A percentile compares a stretch with the other conserved stretches of the same genome.
These are phyloP conservation scores for Emmonsia crescens DNA, from an alignment of 2,329 filamentous ascomycete genomes.

Conservation along the genomic window DNA sequence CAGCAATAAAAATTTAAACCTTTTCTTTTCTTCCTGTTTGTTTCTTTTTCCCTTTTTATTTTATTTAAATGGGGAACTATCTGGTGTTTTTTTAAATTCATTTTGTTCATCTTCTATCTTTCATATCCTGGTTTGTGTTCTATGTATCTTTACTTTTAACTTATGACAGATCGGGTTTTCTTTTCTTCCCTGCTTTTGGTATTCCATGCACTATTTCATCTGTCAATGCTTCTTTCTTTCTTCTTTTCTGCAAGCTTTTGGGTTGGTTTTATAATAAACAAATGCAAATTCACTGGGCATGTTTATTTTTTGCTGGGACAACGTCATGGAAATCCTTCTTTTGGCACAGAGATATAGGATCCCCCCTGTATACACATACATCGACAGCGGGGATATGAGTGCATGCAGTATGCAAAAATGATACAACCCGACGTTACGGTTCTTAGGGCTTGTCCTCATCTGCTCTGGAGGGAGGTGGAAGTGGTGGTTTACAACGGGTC, in stretches of 20 bases:
- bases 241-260: neutral
- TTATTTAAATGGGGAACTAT: slow-evolving; percentile 5
- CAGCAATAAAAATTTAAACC: slow-evolving; percentile 39
- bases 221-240: neutral
- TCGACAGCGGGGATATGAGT: neutral
- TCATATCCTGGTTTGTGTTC: neutral
- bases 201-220: neutral
- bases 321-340: neutral
- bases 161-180: neutral
- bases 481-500: no score
- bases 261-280: neutral
- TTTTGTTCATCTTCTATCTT: neutral
- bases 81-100: neutral
- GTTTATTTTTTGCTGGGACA: neutral
- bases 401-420: neutral
- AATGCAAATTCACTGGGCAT: neutral
- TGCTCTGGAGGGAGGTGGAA: no score
- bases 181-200: neutral
- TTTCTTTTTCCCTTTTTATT: slow-evolving; percentile 8
- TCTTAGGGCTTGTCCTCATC: no score
- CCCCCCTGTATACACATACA: neutral
- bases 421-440: neutral
- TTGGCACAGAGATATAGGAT: neutral
- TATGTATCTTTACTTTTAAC: neutral
- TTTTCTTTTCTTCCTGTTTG: slow-evolving; percentile 4